A percentile compares a stretch with the other conserved stretches of the same genome.
phyloP scores from a whole-genome alignment of 164 flowering plant genomes.

The grape (Vitis vinifera) region DNA sequence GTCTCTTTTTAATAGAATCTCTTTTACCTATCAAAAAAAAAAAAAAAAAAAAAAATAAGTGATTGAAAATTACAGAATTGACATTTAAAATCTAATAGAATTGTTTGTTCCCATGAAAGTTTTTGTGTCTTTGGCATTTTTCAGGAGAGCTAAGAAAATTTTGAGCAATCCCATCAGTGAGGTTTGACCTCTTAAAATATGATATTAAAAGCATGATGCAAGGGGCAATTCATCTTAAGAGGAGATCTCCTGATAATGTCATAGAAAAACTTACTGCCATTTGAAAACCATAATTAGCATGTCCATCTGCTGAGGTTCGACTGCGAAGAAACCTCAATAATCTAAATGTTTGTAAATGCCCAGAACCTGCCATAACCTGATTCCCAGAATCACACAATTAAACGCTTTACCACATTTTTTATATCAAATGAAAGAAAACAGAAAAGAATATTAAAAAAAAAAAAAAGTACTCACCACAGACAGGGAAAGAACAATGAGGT shows the following conservation, averaged over 20 bases:
- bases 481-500: conserved; percentile 85
- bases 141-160: background rate
- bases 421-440: background rate
- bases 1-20: too few species aligned
- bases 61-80: too few species aligned
- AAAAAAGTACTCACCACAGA: conserved; percentile 58
- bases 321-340: conserved; percentile 75
- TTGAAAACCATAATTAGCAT: conserved; percentile 79
- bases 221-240: background rate
- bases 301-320: conserved; percentile 79
- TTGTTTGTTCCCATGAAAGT: too few species aligned
- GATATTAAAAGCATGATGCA: too few species aligned
- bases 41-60: too few species aligned
- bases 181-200: background rate
- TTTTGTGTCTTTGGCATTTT: too few species aligned
- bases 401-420: background rate
- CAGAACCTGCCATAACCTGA: conserved; percentile 99
- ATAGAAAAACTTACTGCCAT: conserved; percentile 71
- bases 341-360: conserved; percentile 78
- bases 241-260: background rate
- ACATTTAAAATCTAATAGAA: too few species aligned
- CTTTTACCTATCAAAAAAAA: too few species aligned
- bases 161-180: background rate
- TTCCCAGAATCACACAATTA: conserved; percentile 7
- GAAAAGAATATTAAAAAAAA: conserved; percentile 1